Base-by-base conservation (phyloP, 352 stramenopile species). In the Globisporangium rhizosaccharum region DNA sequence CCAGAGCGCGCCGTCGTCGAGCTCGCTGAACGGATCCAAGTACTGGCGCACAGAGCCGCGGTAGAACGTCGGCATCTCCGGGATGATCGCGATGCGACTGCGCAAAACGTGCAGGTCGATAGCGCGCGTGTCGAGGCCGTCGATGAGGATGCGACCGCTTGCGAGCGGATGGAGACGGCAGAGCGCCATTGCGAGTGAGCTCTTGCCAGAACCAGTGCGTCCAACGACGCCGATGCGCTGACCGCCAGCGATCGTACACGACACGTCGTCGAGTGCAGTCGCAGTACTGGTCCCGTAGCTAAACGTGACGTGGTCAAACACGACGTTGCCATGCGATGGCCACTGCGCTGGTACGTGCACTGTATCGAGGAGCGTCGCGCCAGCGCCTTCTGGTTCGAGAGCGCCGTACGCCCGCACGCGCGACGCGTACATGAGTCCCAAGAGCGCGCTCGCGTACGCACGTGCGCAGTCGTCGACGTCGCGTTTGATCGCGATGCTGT, bases 41-140 rank as follows among this genome's bases (percentile, higher is more conserved):
- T 98, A 98, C 39, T 78, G 82, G 12, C 90, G 80, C 20, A 98
- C 73, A 12, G 79, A 93, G n/a, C 93, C 94, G 18, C 75, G 79
- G 61, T 98, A 98, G 53, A 98, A 72, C 11, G 97, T 79, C 42
- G 94, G 94, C 52, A 97, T 89, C 64, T 85, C 71, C 5, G 96
- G 94, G 42, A 98, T 71, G 37, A 85, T 81, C 25, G 59, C 70
- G n/a, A 85, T 55, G 17, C 71, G 73, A 3, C 62, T 69, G 36
- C 73, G 71, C 25, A 85, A 60, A 8, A 56, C 60, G 54, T 55
- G 59, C n/a, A 83, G 53, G 3, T 54, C 58, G 18, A 85, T 44
- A 12, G 59, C n/a, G 17, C 69, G 67, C 48, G 85, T 85, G 67
- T 97, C 85, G 8, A 96, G 64, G 2, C 79, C 88, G 72, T 98